Conservation (phyloP, 1,284 basidiomycete genomes). For the Tylopilus sp. region DNA sequence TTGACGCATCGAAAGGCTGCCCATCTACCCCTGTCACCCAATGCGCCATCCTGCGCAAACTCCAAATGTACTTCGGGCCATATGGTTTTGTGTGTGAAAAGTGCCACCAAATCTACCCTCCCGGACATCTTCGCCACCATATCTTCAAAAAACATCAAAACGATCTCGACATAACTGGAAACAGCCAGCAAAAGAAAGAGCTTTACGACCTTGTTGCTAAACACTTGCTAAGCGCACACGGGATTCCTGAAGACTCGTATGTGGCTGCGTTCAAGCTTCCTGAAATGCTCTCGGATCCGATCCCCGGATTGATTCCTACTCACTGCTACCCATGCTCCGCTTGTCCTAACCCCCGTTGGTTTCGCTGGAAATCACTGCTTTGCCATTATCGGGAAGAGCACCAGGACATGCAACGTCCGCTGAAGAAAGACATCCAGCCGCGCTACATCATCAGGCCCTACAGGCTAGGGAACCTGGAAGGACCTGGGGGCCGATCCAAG, state of each 20-base stretch:
- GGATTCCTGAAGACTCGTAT: not conserved
- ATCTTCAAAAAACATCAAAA: conserved; percentile 7
- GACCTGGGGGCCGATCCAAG: not conserved
- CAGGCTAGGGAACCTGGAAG: not conserved
- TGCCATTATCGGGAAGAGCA: not conserved
- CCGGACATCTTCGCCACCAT: conserved; percentile 5
- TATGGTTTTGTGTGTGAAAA: not conserved
- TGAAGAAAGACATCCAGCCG: not conserved
- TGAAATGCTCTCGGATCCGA: not conserved
- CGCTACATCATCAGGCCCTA: conserved; percentile 4
- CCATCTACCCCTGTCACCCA: not conserved
- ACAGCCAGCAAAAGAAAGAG: not conserved
- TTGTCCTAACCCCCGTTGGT: conserved; percentile 5
- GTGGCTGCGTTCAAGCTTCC: conserved; percentile 1
- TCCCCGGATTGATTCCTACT: not conserved
- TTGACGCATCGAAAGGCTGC: not conserved
- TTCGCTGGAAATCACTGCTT: not conserved
- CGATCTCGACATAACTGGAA: not conserved
- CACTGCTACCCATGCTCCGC: not conserved
- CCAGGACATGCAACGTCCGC: not conserved
- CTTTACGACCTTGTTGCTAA: not conserved
- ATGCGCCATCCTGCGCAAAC: conserved; percentile 3
- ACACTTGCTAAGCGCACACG: not conserved
- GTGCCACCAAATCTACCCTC: conserved; percentile 5
- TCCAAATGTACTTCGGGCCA: conserved; percentile 13